Percentiles rank a stretch among this genome's conserved stretches.
Evolutionary conservation across 306 rosid species (phyloP).

Genomic region (Quercus glauca): DNA sequence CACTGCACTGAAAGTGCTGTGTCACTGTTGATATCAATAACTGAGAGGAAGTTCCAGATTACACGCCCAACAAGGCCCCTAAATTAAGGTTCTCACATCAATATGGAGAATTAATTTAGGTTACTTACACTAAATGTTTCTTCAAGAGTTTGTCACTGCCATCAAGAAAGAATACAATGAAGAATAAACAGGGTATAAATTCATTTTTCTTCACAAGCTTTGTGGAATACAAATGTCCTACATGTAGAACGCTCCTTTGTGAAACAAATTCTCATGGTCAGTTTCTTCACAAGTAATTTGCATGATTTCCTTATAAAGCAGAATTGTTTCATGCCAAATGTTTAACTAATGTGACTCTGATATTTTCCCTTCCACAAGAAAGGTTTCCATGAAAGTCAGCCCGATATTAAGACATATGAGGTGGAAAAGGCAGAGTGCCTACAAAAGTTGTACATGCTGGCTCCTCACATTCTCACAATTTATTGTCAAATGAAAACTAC

Average conservation of each 20-base stretch:
- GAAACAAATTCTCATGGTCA: background rate
- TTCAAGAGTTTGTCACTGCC: background rate
- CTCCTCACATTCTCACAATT: background rate
- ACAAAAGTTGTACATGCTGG: background rate
- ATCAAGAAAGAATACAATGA: background rate
- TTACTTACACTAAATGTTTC: background rate
- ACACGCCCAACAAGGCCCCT: background rate
- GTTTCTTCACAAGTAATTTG: background rate
- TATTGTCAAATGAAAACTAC: background rate
- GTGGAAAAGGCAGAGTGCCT: too few species aligned
- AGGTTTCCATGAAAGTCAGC: too few species aligned
- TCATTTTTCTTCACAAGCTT: background rate
- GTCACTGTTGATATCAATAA: background rate
- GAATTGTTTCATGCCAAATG: background rate
- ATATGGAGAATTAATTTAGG: background rate
- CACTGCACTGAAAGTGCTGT: background rate
- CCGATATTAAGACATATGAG: too few species aligned
- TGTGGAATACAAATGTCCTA: background rate
- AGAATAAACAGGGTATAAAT: background rate
- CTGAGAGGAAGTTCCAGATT: background rate
- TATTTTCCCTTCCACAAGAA: too few species aligned
- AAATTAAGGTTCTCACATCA: background rate
- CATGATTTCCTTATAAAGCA: background rate
- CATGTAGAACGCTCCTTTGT: background rate
- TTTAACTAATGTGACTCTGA: too few species aligned